Evolutionary conservation across 2,329 filamentous ascomycete genomes (phyloP).

Genomic region (Sporothrix sp.): DNA sequence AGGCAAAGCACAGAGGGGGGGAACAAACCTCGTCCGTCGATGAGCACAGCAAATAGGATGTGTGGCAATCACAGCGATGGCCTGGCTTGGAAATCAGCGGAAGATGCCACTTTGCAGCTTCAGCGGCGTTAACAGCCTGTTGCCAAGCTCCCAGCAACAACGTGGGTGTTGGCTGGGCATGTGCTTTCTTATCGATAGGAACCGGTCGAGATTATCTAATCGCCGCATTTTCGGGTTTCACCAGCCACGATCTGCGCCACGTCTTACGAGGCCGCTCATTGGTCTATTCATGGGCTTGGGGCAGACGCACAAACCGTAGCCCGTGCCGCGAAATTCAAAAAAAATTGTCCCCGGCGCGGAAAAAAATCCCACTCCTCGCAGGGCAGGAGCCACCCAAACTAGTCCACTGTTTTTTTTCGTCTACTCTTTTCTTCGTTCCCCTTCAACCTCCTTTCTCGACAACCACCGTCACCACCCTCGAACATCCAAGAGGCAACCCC

Average conservation of each 20-base stretch:
- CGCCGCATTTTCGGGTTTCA: neutral
- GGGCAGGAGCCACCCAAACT: neutral
- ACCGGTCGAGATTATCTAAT: neutral
- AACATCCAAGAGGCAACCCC: no score
- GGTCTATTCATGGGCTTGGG: neutral
- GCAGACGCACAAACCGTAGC: conserved; percentile 16
- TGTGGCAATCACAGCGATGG: neutral
- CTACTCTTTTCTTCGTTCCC: neutral
- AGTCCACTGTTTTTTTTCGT: neutral
- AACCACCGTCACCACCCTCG: neutral
- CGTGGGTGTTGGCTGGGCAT: neutral
- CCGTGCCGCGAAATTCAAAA: conserved; percentile 12
- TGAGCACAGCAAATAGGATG: neutral
- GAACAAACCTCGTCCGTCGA: no score
- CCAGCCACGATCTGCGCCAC: conserved; percentile 6
- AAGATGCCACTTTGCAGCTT: conserved; percentile 19
- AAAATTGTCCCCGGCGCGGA: neutral
- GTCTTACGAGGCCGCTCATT: neutral
- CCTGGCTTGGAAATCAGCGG: conserved; percentile 13
- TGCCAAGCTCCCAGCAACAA: neutral
- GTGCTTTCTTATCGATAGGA: conserved; percentile 13
- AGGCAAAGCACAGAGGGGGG: neutral
- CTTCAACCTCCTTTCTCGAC: conserved; percentile 4
- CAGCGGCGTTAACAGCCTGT: conserved; percentile 1
- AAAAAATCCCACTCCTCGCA: conserved; percentile 9